Conservation (phyloP, 2,329 filamentous ascomycete species). For the Alternaria hordeiaustralica region DNA sequence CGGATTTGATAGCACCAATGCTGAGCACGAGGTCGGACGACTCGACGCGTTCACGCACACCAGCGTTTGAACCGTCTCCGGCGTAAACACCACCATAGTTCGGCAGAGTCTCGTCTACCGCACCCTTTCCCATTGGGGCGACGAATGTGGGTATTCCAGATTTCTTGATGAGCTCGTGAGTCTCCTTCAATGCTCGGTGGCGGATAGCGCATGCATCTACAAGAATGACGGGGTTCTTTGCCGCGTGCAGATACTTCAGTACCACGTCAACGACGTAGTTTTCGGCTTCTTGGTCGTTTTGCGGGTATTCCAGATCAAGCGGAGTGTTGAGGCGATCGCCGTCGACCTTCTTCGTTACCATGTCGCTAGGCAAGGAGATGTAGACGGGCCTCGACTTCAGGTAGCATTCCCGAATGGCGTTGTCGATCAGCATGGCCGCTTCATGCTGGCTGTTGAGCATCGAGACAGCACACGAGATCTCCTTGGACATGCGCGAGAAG, state of each 20-base stretch:
- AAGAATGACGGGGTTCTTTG: constrained; percentile 77
- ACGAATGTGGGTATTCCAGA: constrained; percentile 81
- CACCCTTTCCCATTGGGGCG: constrained; percentile 89
- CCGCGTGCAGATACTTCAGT: constrained; percentile 72
- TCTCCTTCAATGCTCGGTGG: constrained; percentile 74
- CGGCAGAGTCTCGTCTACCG: constrained; percentile 76
- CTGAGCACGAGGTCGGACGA: constrained; percentile 73
- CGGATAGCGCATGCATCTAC: constrained; percentile 85
- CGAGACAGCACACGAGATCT: constrained; percentile 74
- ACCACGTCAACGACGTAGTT: constrained; percentile 84
- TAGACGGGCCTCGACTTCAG: constrained; percentile 80
- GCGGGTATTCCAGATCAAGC: constrained; percentile 69
- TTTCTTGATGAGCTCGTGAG: constrained; percentile 74
- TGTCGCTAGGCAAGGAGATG: constrained; percentile 81
- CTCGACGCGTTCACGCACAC: constrained; percentile 70
- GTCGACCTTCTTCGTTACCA: constrained; percentile 77
- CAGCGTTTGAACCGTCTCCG: constrained; percentile 73
- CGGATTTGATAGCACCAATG: constrained; percentile 74
- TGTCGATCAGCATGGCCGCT: constrained; percentile 77
- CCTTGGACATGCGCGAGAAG: constrained; percentile 77
- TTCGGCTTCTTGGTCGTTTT: constrained; percentile 74
- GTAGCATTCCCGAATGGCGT: constrained; percentile 76
- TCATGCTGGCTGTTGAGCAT: constrained; percentile 73
- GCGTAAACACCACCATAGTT: constrained; percentile 86
- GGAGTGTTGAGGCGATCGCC: constrained; percentile 73